Evolutionary conservation across 495 filamentous ascomycete species (phyloP), one percentile per base, ranked within the genome.

Genomic region (Amphirosellinia nigrospora): DNA sequence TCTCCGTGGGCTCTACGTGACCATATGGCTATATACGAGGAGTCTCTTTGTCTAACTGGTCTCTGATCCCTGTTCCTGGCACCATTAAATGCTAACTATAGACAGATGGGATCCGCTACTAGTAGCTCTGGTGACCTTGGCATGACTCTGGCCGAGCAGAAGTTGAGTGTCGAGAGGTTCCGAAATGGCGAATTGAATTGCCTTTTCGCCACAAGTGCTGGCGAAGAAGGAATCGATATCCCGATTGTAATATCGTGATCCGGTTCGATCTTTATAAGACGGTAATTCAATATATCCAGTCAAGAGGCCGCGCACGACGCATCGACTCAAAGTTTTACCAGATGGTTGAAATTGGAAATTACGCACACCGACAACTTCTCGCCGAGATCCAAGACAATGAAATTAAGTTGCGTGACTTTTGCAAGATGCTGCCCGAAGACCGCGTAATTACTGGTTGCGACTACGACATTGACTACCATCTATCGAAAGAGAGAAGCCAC

Each of bases 231-330:
- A 6, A 87, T 99, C 39, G 96, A 99, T 80, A 94, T 98, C 53
- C 94, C 95, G 0, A 97, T 72, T 99, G 96, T 84, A 98, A 97
- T 72, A 79, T 96, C 16, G 88, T 99, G 28, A 87, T 99, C 60
- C 86, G 91, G 26, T 99, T 98, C 75, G 91, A 98, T 78, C 85
- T 97, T n/a, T 97, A 94, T 78, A 78, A 87, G 11, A 97, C 96
- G 0, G 83, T 97, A 77, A 98, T 99, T 66, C 93, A 97, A 76
- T 98, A 98, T 78, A 91, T 99, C 21, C 96, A 99, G 78, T 98
- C 94, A 23, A 87, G 94, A 43, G 96, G 96, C n/a, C 86, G 96
- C 71, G 96, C 96, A 52, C 87, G 96, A 11, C 91, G 92, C 74
- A 73, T 79, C 1, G 83, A 90, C 58, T 98, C 95, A 0, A 88